These are phyloP conservation scores for Coemansia sp. DNA, from an alignment of 192 early-diverging fungal genomes.

Conservation along the genomic window DNA sequence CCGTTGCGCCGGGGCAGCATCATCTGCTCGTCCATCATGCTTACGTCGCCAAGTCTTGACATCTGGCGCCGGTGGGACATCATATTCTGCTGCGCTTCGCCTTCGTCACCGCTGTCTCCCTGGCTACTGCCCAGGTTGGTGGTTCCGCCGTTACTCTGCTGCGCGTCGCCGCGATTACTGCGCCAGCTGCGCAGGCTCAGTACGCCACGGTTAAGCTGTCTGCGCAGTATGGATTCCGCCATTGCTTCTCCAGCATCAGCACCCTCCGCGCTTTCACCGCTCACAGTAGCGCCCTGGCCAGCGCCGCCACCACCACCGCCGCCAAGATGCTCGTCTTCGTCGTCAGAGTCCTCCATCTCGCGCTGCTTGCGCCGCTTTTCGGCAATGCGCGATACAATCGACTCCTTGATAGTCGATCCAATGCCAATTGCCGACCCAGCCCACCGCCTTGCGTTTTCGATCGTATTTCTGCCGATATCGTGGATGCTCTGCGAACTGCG, in stretches of 20 bases:
- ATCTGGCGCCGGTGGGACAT: background rate
- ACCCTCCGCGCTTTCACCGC: background rate
- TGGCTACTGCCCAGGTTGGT: background rate
- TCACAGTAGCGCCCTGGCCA: background rate
- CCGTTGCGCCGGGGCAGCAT: background rate
- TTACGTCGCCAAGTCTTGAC: constrained; percentile 6
- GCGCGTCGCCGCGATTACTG: constrained; percentile 3
- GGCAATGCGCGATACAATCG: constrained; percentile 33
- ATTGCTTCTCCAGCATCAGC: constrained; percentile 1
- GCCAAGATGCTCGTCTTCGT: constrained; percentile 38
- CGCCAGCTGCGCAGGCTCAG: constrained; percentile 53
- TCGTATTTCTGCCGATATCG: constrained; percentile 34
- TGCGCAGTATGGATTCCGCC: constrained; percentile 37
- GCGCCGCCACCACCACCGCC: background rate
- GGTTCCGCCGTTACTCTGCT: background rate
- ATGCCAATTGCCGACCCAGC: constrained; percentile 17
- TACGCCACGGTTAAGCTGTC: constrained; percentile 32
- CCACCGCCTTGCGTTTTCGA: constrained; percentile 32
- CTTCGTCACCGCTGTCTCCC: constrained; percentile 7
- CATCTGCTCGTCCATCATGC: background rate
- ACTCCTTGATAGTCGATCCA: constrained; percentile 26
- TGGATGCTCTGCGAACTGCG: constrained; percentile 50
- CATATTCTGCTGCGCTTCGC: constrained; percentile 1
- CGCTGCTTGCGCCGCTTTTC: constrained; percentile 52
- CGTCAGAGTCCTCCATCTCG: constrained; percentile 55